Conservation (phyloP, 495 filamentous ascomycete genomes). For the Podospora conica region DNA sequence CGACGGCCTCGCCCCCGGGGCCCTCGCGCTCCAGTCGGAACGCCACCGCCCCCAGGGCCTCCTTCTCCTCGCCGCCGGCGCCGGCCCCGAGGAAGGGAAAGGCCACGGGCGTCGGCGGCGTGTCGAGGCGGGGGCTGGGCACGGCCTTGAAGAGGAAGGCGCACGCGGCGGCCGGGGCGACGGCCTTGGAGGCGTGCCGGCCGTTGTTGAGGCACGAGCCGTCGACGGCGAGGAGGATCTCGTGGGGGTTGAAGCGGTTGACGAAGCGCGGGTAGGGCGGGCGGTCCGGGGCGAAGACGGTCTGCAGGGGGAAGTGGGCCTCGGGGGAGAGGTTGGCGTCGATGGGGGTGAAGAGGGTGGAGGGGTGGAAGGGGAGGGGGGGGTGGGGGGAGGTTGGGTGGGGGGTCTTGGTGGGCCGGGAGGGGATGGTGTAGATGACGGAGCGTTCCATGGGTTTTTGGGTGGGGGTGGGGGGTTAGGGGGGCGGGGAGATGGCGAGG, state of each 20-base stretch:
- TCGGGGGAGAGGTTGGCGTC: conserved; percentile 24
- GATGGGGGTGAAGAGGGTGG: conserved; percentile 25
- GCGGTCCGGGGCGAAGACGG: conserved; percentile 17
- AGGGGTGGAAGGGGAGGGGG: conserved; percentile 10
- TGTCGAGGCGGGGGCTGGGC: background rate
- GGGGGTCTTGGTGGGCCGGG: background rate
- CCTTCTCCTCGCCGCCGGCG: conserved; percentile 1
- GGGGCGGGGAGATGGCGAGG: too few species aligned
- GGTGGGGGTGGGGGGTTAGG: background rate
- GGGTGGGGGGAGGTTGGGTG: background rate
- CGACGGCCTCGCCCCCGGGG: conserved; percentile 17
- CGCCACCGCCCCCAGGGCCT: conserved; percentile 17
- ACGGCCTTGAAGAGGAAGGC: conserved; percentile 32
- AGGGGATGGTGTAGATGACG: background rate
- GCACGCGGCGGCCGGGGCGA: conserved; percentile 27
- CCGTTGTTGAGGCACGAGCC: conserved; percentile 39
- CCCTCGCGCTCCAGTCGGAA: conserved; percentile 30
- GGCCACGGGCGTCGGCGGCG: background rate
- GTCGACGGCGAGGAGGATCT: conserved; percentile 39
- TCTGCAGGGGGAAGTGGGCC: conserved; percentile 31
- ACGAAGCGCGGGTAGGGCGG: conserved; percentile 27
- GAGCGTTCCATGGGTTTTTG: conserved; percentile 1
- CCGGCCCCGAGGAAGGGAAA: conserved; percentile 13
- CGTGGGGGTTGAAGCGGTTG: conserved; percentile 32
- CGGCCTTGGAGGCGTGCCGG: background rate